A percentile compares a stretch with the other conserved stretches of the same genome.
Evolutionary conservation across 805 yeast genomes (phyloP).

Genomic region (Lipomyces orientalis): DNA sequence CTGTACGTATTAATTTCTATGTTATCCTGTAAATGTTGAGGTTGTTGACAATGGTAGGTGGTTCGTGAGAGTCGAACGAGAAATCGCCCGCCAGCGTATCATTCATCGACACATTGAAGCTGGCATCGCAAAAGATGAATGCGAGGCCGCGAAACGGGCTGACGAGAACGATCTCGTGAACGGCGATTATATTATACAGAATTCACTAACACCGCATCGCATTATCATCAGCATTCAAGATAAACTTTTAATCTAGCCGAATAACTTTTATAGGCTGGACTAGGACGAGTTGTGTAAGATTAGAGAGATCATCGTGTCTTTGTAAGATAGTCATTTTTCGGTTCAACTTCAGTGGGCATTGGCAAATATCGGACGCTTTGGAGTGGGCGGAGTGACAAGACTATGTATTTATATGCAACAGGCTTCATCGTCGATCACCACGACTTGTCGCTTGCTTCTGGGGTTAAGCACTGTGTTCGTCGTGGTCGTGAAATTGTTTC

Average conservation of each 20-base stretch:
- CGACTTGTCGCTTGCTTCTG: not conserved
- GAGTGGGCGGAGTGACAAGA: no score
- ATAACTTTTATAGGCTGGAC: not conserved
- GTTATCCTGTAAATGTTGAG: not conserved
- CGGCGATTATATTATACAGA: slow-evolving; percentile 52
- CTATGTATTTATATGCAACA: no score
- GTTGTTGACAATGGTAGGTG: slow-evolving; percentile 38
- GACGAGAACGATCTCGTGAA: slow-evolving; percentile 65
- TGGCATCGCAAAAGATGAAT: slow-evolving; percentile 46
- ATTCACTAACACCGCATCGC: slow-evolving; percentile 40
- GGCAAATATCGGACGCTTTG: not conserved
- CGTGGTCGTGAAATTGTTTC: not conserved
- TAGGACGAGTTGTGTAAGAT: not conserved
- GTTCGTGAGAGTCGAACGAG: slow-evolving; percentile 56
- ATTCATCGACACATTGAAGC: slow-evolving; percentile 52
- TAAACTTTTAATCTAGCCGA: not conserved
- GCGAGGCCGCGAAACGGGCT: slow-evolving; percentile 48
- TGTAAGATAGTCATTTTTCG: not conserved
- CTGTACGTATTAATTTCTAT: slow-evolving; percentile 19
- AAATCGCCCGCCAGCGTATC: slow-evolving; percentile 50
- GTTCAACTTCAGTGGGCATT: not conserved
- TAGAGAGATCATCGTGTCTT: not conserved
- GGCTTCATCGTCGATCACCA: not conserved
- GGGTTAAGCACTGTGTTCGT: not conserved
- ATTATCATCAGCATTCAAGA: slow-evolving; percentile 28